A percentile compares a stretch with the other conserved stretches of the same genome.
These are phyloP conservation scores for Ogataea zsoltii DNA, from an alignment of 805 yeast genomes.

Conservation along the genomic window DNA sequence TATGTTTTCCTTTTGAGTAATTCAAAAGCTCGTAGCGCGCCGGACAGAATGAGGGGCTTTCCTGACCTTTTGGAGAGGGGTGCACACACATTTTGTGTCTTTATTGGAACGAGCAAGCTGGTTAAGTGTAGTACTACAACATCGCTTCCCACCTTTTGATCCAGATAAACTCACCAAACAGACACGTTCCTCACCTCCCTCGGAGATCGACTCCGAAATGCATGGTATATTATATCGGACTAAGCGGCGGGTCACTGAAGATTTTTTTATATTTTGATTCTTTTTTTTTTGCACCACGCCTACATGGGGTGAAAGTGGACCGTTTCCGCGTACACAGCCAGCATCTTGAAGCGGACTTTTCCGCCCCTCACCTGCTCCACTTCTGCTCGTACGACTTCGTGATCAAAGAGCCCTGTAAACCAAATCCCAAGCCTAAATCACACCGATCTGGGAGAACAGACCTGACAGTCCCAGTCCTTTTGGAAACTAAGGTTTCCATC, in stretches of 20 bases:
- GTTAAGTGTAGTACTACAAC: too few species aligned
- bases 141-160: too few species aligned
- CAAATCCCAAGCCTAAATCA: too few species aligned
- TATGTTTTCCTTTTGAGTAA: slow-evolving; percentile 8
- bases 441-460: too few species aligned
- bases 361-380: slow-evolving; percentile 10
- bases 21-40: neutral
- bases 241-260: neutral
- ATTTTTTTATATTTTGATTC: neutral
- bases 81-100: too few species aligned
- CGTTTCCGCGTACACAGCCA: neutral
- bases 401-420: neutral
- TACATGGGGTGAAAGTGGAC: neutral
- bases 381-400: neutral
- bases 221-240: slow-evolving; percentile 13
- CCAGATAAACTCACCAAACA: too few species aligned
- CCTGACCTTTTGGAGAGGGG: neutral
- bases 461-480: neutral
- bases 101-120: too few species aligned
- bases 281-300: too few species aligned
- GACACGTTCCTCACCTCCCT: too few species aligned
- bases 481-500: too few species aligned
- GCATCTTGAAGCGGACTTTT: neutral
- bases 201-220: slow-evolving; percentile 2
- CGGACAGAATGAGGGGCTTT: neutral